Evolutionary conservation across 306 rosid species (phyloP).

Genomic region (Clitoria ternatea): DNA sequence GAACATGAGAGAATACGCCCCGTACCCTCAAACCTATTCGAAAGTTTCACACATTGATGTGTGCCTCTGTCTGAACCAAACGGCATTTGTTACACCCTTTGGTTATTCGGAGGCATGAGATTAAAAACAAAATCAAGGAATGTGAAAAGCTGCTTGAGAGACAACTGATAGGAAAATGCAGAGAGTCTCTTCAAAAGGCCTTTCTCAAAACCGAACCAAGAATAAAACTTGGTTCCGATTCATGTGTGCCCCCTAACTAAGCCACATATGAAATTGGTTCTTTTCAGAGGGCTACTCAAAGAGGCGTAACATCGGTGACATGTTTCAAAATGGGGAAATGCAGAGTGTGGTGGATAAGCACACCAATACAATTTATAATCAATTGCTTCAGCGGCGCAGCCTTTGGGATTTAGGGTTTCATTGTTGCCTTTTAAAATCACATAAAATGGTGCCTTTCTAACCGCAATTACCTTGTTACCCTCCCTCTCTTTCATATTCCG

Average conservation of each 20-base stretch:
- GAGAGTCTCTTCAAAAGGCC: slow-evolving; percentile 12
- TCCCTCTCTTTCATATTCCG: too few relatives aligned
- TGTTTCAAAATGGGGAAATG: too few relatives aligned
- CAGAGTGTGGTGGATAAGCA: too few relatives aligned
- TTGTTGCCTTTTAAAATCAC: too few relatives aligned
- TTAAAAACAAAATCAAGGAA: background rate
- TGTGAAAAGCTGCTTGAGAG: slow-evolving; percentile 21
- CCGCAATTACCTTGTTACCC: too few relatives aligned
- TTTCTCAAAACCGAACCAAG: background rate
- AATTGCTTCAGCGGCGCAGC: too few relatives aligned
- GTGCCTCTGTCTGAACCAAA: slow-evolving; percentile 32
- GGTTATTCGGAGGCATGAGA: slow-evolving; percentile 26
- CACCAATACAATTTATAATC: too few relatives aligned
- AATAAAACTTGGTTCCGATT: background rate
- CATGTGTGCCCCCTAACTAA: slow-evolving; percentile 22
- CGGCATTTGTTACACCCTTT: background rate
- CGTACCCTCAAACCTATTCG: slow-evolving; percentile 3
- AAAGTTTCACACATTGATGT: slow-evolving; percentile 5
- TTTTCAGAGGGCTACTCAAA: slow-evolving; percentile 24
- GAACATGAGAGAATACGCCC: background rate
- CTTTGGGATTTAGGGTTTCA: too few relatives aligned
- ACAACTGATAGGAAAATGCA: background rate
- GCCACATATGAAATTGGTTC: background rate
- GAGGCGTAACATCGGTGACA: background rate
- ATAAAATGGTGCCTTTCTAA: too few relatives aligned